phyloP scores from a whole-genome alignment of 805 yeast species.

The Ogataea saltuana region DNA sequence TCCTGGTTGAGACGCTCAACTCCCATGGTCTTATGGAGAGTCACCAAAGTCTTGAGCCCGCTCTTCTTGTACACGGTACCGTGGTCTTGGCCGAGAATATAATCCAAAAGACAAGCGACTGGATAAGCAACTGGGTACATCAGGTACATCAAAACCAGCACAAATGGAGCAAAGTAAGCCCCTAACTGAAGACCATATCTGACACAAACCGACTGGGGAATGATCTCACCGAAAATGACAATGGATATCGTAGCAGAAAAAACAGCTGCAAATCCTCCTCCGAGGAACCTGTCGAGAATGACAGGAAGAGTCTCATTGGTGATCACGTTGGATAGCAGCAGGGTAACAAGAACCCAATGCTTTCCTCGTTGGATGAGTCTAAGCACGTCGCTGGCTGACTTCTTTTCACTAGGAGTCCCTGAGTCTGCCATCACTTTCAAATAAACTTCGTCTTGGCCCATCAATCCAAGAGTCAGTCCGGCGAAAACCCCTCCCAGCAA shows the following conservation, averaged over 20 bases:
- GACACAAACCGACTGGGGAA: slow-evolving; percentile 92
- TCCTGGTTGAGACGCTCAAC: slow-evolving; percentile 90
- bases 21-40: slow-evolving; percentile 92
- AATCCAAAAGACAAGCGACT: slow-evolving; percentile 76
- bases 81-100: slow-evolving; percentile 89
- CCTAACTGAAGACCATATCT: slow-evolving; percentile 92
- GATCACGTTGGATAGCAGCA: slow-evolving; percentile 81
- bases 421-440: slow-evolving; percentile 84
- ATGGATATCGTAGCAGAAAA: slow-evolving; percentile 89
- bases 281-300: slow-evolving; percentile 86
- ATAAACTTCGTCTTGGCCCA: slow-evolving; percentile 98
- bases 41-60: slow-evolving; percentile 90
- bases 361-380: slow-evolving; percentile 76
- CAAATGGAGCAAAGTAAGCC: slow-evolving; percentile 87
- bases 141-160: slow-evolving; percentile 75
- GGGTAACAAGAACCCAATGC: slow-evolving; percentile 94
- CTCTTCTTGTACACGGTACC: slow-evolving; percentile 92
- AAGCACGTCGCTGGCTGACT: slow-evolving; percentile 71
- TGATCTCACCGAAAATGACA: slow-evolving; percentile 93
- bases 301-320: slow-evolving; percentile 95
- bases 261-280: slow-evolving; percentile 98
- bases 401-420: slow-evolving; percentile 74
- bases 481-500: slow-evolving; percentile 89
- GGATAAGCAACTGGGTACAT: slow-evolving; percentile 95
- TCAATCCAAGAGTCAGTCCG: slow-evolving; percentile 88